Evolutionary conservation across 2,329 filamentous ascomycete species (phyloP).

Genomic region (Magnaporthales sp.): DNA sequence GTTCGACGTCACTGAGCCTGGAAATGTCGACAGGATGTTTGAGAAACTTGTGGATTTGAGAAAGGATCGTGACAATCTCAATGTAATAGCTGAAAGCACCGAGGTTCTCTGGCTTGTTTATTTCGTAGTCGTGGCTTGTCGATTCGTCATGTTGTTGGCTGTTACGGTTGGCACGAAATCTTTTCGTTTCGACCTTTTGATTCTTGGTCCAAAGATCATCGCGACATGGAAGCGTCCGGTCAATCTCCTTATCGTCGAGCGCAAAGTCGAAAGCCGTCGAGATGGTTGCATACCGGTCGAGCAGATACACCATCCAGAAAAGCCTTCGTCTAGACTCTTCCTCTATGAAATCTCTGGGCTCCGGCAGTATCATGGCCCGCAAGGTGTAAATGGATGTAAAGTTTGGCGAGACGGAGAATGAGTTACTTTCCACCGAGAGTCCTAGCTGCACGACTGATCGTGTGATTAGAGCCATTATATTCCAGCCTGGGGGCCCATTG

Average conservation of each 20-base stretch:
- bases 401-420: constrained; percentile 66
- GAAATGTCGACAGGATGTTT: constrained; percentile 87
- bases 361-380: constrained; percentile 74
- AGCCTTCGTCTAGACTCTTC: constrained; percentile 77
- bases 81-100: constrained; percentile 87
- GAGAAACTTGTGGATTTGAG: constrained; percentile 79
- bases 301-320: constrained; percentile 90
- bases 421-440: constrained; percentile 73
- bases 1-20: constrained; percentile 73
- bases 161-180: constrained; percentile 54
- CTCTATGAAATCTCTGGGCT: constrained; percentile 78
- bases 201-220: constrained; percentile 83
- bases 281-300: constrained; percentile 85
- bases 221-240: constrained; percentile 76
- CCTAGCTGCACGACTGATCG: constrained; percentile 83
- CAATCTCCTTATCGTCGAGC: constrained; percentile 81
- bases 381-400: constrained; percentile 85
- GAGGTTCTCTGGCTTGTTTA: constrained; percentile 68
- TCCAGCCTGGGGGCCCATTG: constrained; percentile 88
- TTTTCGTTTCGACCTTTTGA: constrained; percentile 73
- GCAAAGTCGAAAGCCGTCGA: constrained; percentile 90
- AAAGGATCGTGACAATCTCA: constrained; percentile 79
- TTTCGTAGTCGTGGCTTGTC: constrained; percentile 42
- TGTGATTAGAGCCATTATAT: constrained; percentile 80
- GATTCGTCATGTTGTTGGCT: not conserved